phyloP scores from a whole-genome alignment of 1,284 basidiomycete genomes.

The Sanghuangporus sanghuang region DNA sequence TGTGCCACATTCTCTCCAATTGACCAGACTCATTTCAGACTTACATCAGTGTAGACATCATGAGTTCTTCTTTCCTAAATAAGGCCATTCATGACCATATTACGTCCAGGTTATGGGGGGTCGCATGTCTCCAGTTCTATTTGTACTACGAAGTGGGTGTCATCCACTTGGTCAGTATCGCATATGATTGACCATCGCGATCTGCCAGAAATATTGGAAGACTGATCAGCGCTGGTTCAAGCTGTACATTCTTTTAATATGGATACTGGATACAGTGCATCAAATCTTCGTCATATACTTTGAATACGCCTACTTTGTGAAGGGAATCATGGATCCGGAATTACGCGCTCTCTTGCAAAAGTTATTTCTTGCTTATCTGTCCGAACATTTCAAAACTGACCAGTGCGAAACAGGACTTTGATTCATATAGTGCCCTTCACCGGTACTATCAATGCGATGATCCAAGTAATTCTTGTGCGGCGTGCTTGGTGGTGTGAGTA shows the following conservation, averaged over 20 bases:
- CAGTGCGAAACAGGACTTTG: neutral
- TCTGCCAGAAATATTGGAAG: neutral
- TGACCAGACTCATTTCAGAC: neutral
- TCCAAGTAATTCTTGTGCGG: neutral
- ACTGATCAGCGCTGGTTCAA: neutral
- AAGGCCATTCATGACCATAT: neutral
- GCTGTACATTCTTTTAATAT: neutral
- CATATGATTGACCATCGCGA: neutral
- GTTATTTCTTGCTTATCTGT: neutral
- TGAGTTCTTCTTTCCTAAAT: neutral
- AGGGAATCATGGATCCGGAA: neutral
- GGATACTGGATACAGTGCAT: neutral
- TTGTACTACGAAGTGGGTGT: slow-evolving; percentile 8
- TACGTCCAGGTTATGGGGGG: slow-evolving; percentile 11
- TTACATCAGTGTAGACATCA: neutral
- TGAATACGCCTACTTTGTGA: slow-evolving; percentile 8
- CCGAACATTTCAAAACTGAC: neutral
- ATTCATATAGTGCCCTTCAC: neutral
- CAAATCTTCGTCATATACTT: neutral
- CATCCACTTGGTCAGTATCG: neutral
- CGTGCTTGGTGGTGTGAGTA: neutral
- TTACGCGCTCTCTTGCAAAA: neutral
- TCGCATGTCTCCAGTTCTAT: slow-evolving; percentile 4
- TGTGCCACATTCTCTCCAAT: neutral
- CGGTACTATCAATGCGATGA: neutral